A percentile compares a stretch with the other conserved stretches of the same genome.
phyloP scores from a whole-genome alignment of 108 stramenopile genomes.

The Pseudonitzschia multistriata region DNA sequence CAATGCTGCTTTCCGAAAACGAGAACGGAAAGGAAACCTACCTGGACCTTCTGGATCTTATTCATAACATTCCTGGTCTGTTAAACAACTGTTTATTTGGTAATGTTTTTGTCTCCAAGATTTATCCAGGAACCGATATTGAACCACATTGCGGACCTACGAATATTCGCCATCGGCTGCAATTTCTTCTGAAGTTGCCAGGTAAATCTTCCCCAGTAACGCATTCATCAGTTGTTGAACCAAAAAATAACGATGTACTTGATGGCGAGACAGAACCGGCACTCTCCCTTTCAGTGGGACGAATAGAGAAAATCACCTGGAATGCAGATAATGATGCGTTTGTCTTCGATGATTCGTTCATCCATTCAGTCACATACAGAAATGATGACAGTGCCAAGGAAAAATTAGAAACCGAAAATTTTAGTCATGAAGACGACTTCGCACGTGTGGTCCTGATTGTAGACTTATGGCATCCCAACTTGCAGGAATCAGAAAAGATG shows the following conservation, averaged over 20 bases:
- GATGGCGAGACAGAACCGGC: neutral
- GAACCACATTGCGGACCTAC: slow-evolving; percentile 63
- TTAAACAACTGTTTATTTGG: slow-evolving; percentile 30
- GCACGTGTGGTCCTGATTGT: slow-evolving; percentile 56
- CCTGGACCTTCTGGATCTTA: slow-evolving; percentile 6
- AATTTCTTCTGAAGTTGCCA: slow-evolving; percentile 52
- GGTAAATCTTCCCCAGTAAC: neutral
- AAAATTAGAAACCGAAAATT: neutral
- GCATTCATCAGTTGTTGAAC: neutral
- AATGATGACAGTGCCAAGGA: neutral
- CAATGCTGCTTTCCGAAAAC: neutral
- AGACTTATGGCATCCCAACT: slow-evolving; percentile 63
- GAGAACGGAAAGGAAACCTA: neutral
- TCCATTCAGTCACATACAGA: slow-evolving; percentile 50
- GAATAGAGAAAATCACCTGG: slow-evolving; percentile 9
- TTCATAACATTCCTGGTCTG: slow-evolving; percentile 16
- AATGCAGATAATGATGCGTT: slow-evolving; percentile 47
- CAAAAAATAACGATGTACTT: neutral
- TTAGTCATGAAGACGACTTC: neutral
- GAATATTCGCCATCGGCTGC: slow-evolving; percentile 60
- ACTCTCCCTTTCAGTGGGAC: slow-evolving; percentile 39
- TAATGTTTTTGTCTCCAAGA: slow-evolving; percentile 32
- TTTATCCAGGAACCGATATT: slow-evolving; percentile 29
- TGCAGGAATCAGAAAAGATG: slow-evolving; percentile 45
- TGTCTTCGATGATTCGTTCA: slow-evolving; percentile 67